Percentiles rank a stretch among this genome's conserved stretches.
phyloP scores from a whole-genome alignment of 1,284 basidiomycete species.

The Stygiomarasmius scandens region DNA sequence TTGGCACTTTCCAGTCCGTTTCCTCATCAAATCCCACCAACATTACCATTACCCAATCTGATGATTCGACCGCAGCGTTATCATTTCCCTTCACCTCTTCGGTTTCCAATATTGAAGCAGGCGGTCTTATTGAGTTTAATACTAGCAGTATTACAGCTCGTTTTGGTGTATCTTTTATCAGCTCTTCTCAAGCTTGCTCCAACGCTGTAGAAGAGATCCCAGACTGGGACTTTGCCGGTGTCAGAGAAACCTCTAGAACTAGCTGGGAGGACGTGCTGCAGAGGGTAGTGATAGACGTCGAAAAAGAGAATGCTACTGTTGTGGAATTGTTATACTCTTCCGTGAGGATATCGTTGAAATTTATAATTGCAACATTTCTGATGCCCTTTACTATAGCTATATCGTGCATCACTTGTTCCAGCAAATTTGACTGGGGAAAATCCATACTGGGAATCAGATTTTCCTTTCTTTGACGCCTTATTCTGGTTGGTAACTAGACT shows the following conservation, averaged over 20 bases:
- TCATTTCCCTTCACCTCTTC: slow-evolving; percentile 37
- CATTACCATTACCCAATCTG: slow-evolving; percentile 32
- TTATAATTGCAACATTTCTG: not conserved
- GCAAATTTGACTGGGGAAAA: slow-evolving; percentile 55
- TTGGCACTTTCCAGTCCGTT: slow-evolving; percentile 43
- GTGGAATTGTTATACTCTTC: slow-evolving; percentile 51
- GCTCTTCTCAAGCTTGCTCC: slow-evolving; percentile 42
- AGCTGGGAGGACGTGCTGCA: slow-evolving; percentile 48
- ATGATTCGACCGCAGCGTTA: slow-evolving; percentile 31
- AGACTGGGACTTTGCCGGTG: slow-evolving; percentile 44
- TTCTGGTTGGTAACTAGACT: slow-evolving; percentile 39
- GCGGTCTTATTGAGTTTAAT: slow-evolving; percentile 44
- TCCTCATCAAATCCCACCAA: slow-evolving; percentile 35
- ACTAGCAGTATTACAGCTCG: slow-evolving; percentile 37
- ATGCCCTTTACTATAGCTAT: slow-evolving; percentile 35
- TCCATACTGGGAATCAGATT: slow-evolving; percentile 42
- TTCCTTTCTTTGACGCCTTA: slow-evolving; percentile 49
- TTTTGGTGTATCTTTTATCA: slow-evolving; percentile 50
- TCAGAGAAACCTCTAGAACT: slow-evolving; percentile 37
- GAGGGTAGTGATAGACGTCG: slow-evolving; percentile 39
- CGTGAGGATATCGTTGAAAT: slow-evolving; percentile 22
- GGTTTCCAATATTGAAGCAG: slow-evolving; percentile 44
- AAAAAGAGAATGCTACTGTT: slow-evolving; percentile 41
- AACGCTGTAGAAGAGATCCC: slow-evolving; percentile 52
- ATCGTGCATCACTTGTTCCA: slow-evolving; percentile 52